Percentiles rank a stretch among this genome's conserved stretches.
Conservation (phyloP, 2,329 filamentous ascomycete species). For the Dissoconium aciculare region DNA sequence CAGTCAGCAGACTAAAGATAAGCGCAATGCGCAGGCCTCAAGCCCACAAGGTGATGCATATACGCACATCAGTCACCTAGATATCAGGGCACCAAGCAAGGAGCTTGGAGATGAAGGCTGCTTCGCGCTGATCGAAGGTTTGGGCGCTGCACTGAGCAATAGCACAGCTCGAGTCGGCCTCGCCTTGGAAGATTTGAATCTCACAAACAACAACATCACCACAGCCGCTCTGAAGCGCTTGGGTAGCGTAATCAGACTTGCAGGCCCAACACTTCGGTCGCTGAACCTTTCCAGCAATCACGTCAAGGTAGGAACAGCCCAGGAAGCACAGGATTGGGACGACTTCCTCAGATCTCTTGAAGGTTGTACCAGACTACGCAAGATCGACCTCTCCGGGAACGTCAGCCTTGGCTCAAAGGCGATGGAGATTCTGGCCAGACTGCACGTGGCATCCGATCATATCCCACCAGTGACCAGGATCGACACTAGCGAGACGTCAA, state of each 20-base stretch:
- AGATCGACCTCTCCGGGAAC: slow-evolving; percentile 34
- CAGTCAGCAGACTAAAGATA: slow-evolving; percentile 16
- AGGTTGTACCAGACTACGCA: slow-evolving; percentile 29
- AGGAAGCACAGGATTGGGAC: slow-evolving; percentile 29
- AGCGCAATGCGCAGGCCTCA: slow-evolving; percentile 14
- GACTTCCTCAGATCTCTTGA: slow-evolving; percentile 31
- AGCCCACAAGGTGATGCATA: slow-evolving; percentile 7
- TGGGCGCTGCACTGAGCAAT: slow-evolving; percentile 27
- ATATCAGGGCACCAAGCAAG: slow-evolving; percentile 34
- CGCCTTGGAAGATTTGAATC: slow-evolving; percentile 33
- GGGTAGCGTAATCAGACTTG: slow-evolving; percentile 28
- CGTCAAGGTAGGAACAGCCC: slow-evolving; percentile 25
- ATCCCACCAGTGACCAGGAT: background rate
- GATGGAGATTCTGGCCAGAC: slow-evolving; percentile 32
- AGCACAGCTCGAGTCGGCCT: slow-evolving; percentile 18
- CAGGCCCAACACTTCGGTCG: slow-evolving; percentile 30
- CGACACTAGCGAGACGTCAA: no score
- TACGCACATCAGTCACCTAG: slow-evolving; percentile 18
- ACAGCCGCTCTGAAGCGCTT: slow-evolving; percentile 28
- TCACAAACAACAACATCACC: slow-evolving; percentile 32
- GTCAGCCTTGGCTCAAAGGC: slow-evolving; percentile 26
- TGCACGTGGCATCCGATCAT: slow-evolving; percentile 22
- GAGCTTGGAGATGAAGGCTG: slow-evolving; percentile 34
- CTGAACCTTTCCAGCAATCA: slow-evolving; percentile 34
- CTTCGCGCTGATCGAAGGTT: slow-evolving; percentile 27